A percentile compares a stretch with the other conserved stretches of the same genome.
Conservation (phyloP, 2,329 filamentous ascomycete species). For the Lomentospora prolificans region DNA sequence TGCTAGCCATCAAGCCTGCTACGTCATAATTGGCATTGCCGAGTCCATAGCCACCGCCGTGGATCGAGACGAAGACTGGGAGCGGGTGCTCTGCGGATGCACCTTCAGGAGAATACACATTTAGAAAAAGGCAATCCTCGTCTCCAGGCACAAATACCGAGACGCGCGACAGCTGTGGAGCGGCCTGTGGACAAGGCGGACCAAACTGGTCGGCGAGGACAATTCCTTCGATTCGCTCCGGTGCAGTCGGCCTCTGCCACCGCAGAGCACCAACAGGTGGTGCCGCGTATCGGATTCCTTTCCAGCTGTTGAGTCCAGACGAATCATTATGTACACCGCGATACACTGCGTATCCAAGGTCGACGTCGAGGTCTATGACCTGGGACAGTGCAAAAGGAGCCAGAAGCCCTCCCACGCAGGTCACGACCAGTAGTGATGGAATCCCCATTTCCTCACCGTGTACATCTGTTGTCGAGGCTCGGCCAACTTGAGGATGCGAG, state of each 20-base stretch:
- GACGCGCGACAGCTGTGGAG: slow-evolving; percentile 12
- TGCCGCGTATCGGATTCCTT: slow-evolving; percentile 34
- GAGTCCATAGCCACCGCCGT: slow-evolving; percentile 16
- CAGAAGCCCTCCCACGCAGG: not conserved
- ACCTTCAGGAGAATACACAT: slow-evolving; percentile 30
- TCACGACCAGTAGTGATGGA: not conserved
- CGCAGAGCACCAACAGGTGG: slow-evolving; percentile 31
- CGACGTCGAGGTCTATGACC: slow-evolving; percentile 17
- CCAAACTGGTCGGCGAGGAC: slow-evolving; percentile 19
- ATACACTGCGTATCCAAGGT: slow-evolving; percentile 36
- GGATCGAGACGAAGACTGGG: slow-evolving; percentile 37
- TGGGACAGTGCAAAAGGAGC: not conserved
- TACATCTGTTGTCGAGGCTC: too few relatives aligned
- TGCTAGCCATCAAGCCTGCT: slow-evolving; percentile 18
- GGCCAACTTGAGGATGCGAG: too few relatives aligned
- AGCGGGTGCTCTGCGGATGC: slow-evolving; percentile 21
- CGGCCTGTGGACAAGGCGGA: slow-evolving; percentile 19
- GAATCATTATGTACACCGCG: slow-evolving; percentile 28
- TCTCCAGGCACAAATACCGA: slow-evolving; percentile 14
- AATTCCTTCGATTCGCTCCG: slow-evolving; percentile 3
- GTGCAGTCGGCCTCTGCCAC: slow-evolving; percentile 22
- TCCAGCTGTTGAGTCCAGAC: slow-evolving; percentile 31
- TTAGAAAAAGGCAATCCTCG: slow-evolving; percentile 37
- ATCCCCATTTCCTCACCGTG: too few relatives aligned
- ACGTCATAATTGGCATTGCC: slow-evolving; percentile 9